A percentile compares a stretch with the other conserved stretches of the same genome.
Conservation (phyloP, 1,284 basidiomycete species). For the Pterula multifida region DNA sequence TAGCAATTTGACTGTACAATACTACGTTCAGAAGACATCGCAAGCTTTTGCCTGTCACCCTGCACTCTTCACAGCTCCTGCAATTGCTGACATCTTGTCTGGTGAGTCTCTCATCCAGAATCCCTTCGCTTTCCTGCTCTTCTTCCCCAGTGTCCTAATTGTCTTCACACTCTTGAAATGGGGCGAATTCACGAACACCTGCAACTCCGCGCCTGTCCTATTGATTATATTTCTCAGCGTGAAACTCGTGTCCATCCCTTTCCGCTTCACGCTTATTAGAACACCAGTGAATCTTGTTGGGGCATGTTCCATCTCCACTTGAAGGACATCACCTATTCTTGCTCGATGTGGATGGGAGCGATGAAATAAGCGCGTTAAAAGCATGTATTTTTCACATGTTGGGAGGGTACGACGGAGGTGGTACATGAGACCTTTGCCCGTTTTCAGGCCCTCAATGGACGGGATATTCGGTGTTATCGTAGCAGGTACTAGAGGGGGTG, state of each 20-base stretch:
- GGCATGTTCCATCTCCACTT: constrained; percentile 58
- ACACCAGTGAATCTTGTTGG: constrained; percentile 80
- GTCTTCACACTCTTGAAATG: constrained; percentile 79
- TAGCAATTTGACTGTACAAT: no score
- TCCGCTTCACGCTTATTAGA: constrained; percentile 66
- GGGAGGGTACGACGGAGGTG: constrained; percentile 59
- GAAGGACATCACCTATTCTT: constrained; percentile 71
- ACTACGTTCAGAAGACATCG: no score
- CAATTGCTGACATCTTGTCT: constrained; percentile 70
- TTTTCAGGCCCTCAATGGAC: constrained; percentile 26
- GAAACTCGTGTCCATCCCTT: constrained; percentile 77
- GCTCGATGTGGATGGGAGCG: constrained; percentile 56
- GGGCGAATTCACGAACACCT: constrained; percentile 76
- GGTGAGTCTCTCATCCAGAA: constrained; percentile 70
- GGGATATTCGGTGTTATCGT: constrained; percentile 13
- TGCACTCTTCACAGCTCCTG: constrained; percentile 14
- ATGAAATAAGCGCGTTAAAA: constrained; percentile 61
- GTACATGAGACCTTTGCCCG: constrained; percentile 72
- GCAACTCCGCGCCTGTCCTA: constrained; percentile 84
- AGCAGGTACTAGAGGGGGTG: constrained; percentile 33
- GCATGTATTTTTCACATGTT: constrained; percentile 52
- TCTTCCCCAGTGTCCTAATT: constrained; percentile 45
- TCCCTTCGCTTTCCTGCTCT: constrained; percentile 62
- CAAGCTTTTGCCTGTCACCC: no score
- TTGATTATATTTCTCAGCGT: constrained; percentile 80